Evolutionary conservation across 768 basidiomycete species (phyloP).

Genomic region (Rhizopogon vinicolor): DNA sequence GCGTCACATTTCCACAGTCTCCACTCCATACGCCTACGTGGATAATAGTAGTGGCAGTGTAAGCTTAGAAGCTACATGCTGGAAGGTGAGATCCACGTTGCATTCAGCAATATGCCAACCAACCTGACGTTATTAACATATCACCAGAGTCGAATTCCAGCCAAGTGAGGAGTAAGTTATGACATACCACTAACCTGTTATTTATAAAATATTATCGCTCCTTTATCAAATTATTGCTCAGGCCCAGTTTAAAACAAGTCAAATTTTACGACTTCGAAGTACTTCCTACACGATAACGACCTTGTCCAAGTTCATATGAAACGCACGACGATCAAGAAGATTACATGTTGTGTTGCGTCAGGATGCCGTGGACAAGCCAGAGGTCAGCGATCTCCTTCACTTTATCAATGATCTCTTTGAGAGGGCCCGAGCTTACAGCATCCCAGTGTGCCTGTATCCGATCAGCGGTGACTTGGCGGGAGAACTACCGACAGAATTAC

Average conservation of each 20-base stretch:
- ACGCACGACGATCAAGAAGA: neutral
- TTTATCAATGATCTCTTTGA: constrained; percentile 22
- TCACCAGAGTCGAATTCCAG: neutral
- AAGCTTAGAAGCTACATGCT: neutral
- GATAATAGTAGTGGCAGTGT: neutral
- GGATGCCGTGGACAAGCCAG: constrained; percentile 26
- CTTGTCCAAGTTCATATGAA: neutral
- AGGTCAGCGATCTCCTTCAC: constrained; percentile 22
- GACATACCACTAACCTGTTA: neutral
- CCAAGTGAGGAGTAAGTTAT: neutral
- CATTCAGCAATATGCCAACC: neutral
- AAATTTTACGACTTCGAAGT: neutral
- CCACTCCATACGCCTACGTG: too few relatives aligned
- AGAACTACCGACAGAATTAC: constrained; percentile 10
- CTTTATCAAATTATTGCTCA: neutral
- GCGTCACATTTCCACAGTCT: too few relatives aligned
- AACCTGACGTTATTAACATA: too few relatives aligned
- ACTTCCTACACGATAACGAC: neutral
- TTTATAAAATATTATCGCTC: too few relatives aligned
- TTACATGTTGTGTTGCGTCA: constrained; percentile 11
- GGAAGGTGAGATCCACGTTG: neutral
- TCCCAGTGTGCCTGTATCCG: constrained; percentile 29
- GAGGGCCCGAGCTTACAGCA: constrained; percentile 23
- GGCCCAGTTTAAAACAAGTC: neutral
- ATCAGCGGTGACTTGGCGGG: neutral